Percentiles rank a stretch among this genome's conserved stretches.
These are phyloP conservation scores for Ophiocordyceps camponoti-floridani DNA, from an alignment of 2,329 filamentous ascomycete genomes.

Conservation along the genomic window DNA sequence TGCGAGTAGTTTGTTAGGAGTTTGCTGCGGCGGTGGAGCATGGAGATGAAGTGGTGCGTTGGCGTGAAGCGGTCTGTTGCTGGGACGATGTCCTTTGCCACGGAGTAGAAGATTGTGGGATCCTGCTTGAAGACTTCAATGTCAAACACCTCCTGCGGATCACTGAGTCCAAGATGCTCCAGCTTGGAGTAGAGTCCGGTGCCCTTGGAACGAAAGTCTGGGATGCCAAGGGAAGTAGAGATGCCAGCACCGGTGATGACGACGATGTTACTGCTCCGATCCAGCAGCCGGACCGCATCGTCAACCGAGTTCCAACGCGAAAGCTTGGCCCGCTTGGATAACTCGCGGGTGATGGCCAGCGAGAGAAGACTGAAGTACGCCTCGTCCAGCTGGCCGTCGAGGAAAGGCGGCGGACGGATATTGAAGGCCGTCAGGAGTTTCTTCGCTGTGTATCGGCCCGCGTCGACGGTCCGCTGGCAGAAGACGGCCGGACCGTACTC, in stretches of 20 bases:
- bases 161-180: constrained; percentile 55
- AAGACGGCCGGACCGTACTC: constrained; percentile 64
- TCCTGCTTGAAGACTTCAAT: constrained; percentile 74
- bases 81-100: constrained; percentile 82
- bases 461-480: constrained; percentile 51
- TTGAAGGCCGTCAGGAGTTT: constrained; percentile 79
- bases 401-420: constrained; percentile 53
- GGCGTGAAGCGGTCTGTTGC: constrained; percentile 66
- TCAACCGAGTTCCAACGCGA: constrained; percentile 67
- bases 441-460: constrained; percentile 54
- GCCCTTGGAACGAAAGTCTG: constrained; percentile 88
- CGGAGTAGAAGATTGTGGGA: constrained; percentile 75
- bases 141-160: constrained; percentile 93
- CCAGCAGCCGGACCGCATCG: constrained; percentile 66
- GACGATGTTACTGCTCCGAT: constrained; percentile 64
- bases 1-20: constrained; percentile 95
- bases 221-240: constrained; percentile 89
- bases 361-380: constrained; percentile 59
- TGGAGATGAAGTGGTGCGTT: constrained; percentile 82
- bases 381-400: constrained; percentile 50
- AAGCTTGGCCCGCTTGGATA: constrained; percentile 67
- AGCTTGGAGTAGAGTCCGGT: constrained; percentile 83
- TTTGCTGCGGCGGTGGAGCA: constrained; percentile 76
- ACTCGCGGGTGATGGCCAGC: constrained; percentile 61
- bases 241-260: constrained; percentile 93